Evolutionary conservation across 2,329 filamentous ascomycete species (phyloP), one percentile per base, ranked within the genome.

Genomic region (Didymella sp.): DNA sequence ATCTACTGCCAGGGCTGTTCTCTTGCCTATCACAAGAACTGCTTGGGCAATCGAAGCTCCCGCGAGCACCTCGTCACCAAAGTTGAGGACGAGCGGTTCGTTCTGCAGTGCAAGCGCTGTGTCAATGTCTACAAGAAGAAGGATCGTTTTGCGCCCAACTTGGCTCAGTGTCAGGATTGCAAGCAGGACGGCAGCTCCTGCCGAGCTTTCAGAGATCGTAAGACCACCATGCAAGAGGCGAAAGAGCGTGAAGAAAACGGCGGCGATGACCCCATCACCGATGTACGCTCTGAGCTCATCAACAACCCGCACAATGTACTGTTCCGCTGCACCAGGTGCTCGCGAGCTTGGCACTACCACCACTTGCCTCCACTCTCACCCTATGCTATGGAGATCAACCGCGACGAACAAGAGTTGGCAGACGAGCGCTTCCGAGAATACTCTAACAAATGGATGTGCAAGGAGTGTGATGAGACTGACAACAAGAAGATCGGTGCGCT

Each of bases 31-130:
- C 95, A 99, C 76, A 91, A 90, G 73, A 79, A 78, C 37, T 99
- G 95, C 70, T 81, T 99, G 25, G 92, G 94, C 1, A 81, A 83
- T 45, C 86, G 95, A 46, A 85, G 84, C 48, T 80, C 75, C 12
- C 85, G 95, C 58, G 92, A 96, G n/a, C 95, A 98, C 73, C 79
- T 95, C 31, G 91, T 91, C 9, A 98, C 92, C 22, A 99, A 98
- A 73, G 77, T 97, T 49, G 87, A 82, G 2, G 81, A 89, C 1
- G 86, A 89, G 2, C 77, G 89, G 33, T 98, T 96, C 66, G 88
- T 99, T 15, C 79, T 99, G 35, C 95, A 99, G 73, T 99, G 95
- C 77, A 89, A 87, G 63, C 89, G 88, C 54, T 99, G 95, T 73
- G 84, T 98, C 60, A 88, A 88, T 3, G 71, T 83, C 19, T 83